Evolutionary conservation across 306 rosid genomes (phyloP).

Genomic region (Trifolium subterraneum): DNA sequence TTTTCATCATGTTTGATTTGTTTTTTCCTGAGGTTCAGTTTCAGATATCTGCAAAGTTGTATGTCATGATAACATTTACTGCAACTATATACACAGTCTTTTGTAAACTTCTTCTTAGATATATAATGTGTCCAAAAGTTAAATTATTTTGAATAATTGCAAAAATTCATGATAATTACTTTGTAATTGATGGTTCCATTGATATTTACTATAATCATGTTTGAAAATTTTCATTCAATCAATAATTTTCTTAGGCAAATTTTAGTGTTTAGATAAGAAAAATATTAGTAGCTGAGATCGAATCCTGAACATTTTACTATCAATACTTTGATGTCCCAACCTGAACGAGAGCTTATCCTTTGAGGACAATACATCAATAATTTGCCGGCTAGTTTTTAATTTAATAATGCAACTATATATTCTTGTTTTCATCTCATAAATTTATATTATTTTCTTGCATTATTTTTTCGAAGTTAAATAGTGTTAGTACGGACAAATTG

Average conservation of each 20-base stretch:
- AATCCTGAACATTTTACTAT: not conserved
- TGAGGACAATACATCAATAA: not conserved
- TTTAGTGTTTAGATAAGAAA: not conserved
- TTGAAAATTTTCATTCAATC: not conserved
- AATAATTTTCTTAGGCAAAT: not conserved
- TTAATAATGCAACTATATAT: not conserved
- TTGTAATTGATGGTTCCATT: constrained; percentile 42
- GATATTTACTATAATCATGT: constrained; percentile 37
- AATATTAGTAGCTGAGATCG: not conserved
- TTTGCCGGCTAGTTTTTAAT: constrained; percentile 15
- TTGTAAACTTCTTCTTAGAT: constrained; percentile 43
- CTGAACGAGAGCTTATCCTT: not conserved
- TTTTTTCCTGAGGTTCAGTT: constrained; percentile 20
- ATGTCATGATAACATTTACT: constrained; percentile 34
- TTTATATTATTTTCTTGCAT: constrained; percentile 7
- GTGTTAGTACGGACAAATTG: not conserved
- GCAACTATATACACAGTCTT: constrained; percentile 41
- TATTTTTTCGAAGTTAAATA: not conserved
- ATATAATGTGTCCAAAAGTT: constrained; percentile 41
- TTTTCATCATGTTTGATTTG: constrained; percentile 48
- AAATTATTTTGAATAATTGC: constrained; percentile 37
- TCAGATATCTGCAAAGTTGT: constrained; percentile 35
- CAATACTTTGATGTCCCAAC: not conserved
- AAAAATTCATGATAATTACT: constrained; percentile 20
- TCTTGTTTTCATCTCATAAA: constrained; percentile 23